phyloP scores from a whole-genome alignment of 208 protist species.

The Crithidia sp. region DNA sequence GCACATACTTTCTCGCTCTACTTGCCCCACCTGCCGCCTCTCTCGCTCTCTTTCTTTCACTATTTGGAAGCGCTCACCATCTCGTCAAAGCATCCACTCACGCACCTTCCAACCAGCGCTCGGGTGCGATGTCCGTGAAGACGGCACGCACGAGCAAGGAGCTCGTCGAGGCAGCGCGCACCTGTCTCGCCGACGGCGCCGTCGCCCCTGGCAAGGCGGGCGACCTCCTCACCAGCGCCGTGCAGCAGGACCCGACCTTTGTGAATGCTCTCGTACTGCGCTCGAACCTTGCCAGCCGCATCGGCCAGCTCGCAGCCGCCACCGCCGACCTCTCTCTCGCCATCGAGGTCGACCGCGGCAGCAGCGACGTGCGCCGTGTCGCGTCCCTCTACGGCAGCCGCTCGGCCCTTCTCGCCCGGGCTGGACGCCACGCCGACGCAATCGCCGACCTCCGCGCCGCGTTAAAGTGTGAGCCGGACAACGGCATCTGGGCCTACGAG shows the following conservation, averaged over 20 bases:
- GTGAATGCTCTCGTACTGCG: conserved; percentile 55
- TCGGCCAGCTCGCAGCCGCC: conserved; percentile 44
- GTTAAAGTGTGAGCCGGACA: conserved; percentile 79
- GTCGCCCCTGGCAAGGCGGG: conserved; percentile 48
- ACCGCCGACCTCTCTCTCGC: conserved; percentile 68
- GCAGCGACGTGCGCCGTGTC: conserved; percentile 50
- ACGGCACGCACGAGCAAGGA: conserved; percentile 22
- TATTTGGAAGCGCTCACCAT: neutral
- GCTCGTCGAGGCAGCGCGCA: conserved; percentile 54
- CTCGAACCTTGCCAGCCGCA: conserved; percentile 39
- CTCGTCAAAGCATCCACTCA: no score
- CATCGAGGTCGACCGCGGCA: conserved; percentile 73
- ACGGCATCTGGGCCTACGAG: conserved; percentile 85
- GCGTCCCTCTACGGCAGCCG: conserved; percentile 68
- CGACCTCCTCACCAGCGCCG: conserved; percentile 39
- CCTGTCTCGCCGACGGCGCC: conserved; percentile 40
- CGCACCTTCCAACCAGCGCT: neutral
- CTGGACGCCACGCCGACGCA: conserved; percentile 54
- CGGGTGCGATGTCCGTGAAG: conserved; percentile 13
- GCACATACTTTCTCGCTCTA: neutral
- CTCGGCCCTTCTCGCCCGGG: conserved; percentile 50
- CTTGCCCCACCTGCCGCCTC: neutral
- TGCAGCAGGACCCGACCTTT: conserved; percentile 59
- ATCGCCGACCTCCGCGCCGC: conserved; percentile 74
- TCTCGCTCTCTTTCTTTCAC: conserved; percentile 2